Percentiles rank a stretch among this genome's conserved stretches.
Conservation (phyloP, 2,329 filamentous ascomycete species). For the Blumeria graminis region DNA sequence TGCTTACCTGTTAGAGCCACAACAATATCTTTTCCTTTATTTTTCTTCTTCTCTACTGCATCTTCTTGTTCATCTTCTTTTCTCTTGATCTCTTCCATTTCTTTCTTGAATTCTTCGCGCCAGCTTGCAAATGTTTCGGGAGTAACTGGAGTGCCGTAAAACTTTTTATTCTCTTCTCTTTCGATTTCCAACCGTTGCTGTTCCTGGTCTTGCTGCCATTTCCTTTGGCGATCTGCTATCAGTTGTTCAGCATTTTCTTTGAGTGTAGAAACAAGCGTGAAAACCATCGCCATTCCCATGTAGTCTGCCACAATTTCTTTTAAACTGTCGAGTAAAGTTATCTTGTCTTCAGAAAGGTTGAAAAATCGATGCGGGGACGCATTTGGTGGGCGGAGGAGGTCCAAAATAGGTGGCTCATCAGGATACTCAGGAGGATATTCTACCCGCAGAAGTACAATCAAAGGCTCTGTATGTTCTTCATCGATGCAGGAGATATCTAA, state of each 20-base stretch:
- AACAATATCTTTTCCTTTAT: conserved; percentile 48
- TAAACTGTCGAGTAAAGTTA: conserved; percentile 44
- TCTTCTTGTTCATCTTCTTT: conserved; percentile 51
- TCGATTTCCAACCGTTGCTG: conserved; percentile 36
- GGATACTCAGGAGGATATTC: conserved; percentile 81
- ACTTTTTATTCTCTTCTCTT: conserved; percentile 87
- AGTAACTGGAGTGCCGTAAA: conserved; percentile 78
- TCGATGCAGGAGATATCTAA: conserved; percentile 52
- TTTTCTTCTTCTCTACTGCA: conserved; percentile 60
- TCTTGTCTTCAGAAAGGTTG: conserved; percentile 59
- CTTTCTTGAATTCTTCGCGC: conserved; percentile 52
- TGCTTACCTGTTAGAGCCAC: conserved; percentile 48
- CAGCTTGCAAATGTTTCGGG: conserved; percentile 64
- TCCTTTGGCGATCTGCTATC: conserved; percentile 47
- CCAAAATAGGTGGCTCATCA: conserved; percentile 61
- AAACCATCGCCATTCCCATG: conserved; percentile 92
- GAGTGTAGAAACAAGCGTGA: conserved; percentile 64
- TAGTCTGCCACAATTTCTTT: conserved; percentile 68
- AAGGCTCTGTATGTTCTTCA: conserved; percentile 35
- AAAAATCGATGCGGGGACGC: conserved; percentile 45
- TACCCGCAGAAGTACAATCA: conserved; percentile 59
- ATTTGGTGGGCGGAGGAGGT: conserved; percentile 53
- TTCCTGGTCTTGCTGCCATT: conserved; percentile 30
- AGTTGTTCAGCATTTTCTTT: conserved; percentile 83
- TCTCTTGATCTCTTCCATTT: conserved; percentile 52